Base-by-base conservation (phyloP, 768 basidiomycete species). In the Hygrophorus pudorinus region DNA sequence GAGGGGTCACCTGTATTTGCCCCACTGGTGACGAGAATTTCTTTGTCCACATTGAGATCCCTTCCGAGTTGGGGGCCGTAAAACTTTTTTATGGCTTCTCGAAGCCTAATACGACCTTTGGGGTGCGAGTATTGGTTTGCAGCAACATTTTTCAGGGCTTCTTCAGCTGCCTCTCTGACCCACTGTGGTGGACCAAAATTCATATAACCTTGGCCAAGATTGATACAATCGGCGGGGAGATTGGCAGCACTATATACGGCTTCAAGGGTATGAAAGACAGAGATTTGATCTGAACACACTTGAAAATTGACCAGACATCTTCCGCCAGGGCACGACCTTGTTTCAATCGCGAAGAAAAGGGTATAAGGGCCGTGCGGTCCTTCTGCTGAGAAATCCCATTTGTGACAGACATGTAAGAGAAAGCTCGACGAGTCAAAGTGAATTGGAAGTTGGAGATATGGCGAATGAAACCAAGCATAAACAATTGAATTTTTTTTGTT, bases 121-220 rank as follows among this genome's bases (percentile, higher is more conserved):
- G 93, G 89, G 56, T 93, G 90, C 17, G 88, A 86, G 61, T 93
- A 93, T 58, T 93, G 91, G 62, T 90, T 91, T 5, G 78, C 63
- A 10, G 71, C 67, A 12, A 86, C 73, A 14, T 63, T 59, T 34
- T 65, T 64, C 33, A 93, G 65, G 0, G 90, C 89, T 16, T 74
- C 68, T 39, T 77, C 70, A 3, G 86, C 89, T 1, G 83, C 85
- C 14, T 81, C 68, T 33, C 70, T 76, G 46, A 93, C 73, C 83
- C 86, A 92, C 47, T 70, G 54, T 2, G 90, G 88, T 12, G 90
- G 90, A 1, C 78, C 60, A 59, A 92, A 93, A 69, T 91, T 91
- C 90, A 93, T 93, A 65, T 90, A 93, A 3, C 85, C 85, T 61
- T 82, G 94, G 3, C 94, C 94, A 35, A 99, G 81, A 64, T 99